Base-by-base conservation (phyloP, 169 alveolate genomes). In the Eimeria tenella region DNA sequence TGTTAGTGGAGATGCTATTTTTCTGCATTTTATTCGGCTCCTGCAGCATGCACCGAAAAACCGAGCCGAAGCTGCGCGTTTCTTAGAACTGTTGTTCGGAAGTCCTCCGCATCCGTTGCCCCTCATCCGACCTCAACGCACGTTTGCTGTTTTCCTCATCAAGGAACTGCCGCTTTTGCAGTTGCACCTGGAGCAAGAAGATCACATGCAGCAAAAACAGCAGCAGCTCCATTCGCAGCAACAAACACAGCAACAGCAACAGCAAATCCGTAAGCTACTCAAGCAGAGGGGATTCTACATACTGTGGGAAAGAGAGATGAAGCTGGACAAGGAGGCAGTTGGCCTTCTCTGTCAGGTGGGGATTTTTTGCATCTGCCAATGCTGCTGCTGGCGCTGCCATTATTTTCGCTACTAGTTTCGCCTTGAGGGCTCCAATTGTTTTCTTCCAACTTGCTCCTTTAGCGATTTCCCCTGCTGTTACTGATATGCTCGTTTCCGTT, bases 11-110 rank as follows among this genome's bases (percentile, higher is more conserved):
- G 60, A 23, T 5, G 71, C 7, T 50, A 21, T 58, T 25, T 8
- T 82, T 73, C 60, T 79, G 87, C 75, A 0, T 21, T 25, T 82
- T 1, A 75, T 25, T 17, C 21, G 11, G 75, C 58, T 82, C 75
- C 90, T 82, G 75, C 75, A 82, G 90, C 90, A 82, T 23, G 90
- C 90, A 49, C 90, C 90, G 7, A 31, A 82, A n/a, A 82, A 73
- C 25, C 63, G 90, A 23, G 90, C 75, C 7, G 90, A 82, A 74
- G 90, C 90, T 49, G 15, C 55, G 73, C 90, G 90, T 15, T 82
- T 82, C 74, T 31, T 82, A 13, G 90, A 82, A 15, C 55, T 82
- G 56, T 25, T 82, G 42, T 82, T 82, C 49, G 90, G 74, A 21
- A 82, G 90, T 25, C 75, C 90, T 15, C 74, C 90, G 13, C 90